Conservation (phyloP, 2,329 filamentous ascomycete genomes). For the Pestalotiopsis sp. region DNA sequence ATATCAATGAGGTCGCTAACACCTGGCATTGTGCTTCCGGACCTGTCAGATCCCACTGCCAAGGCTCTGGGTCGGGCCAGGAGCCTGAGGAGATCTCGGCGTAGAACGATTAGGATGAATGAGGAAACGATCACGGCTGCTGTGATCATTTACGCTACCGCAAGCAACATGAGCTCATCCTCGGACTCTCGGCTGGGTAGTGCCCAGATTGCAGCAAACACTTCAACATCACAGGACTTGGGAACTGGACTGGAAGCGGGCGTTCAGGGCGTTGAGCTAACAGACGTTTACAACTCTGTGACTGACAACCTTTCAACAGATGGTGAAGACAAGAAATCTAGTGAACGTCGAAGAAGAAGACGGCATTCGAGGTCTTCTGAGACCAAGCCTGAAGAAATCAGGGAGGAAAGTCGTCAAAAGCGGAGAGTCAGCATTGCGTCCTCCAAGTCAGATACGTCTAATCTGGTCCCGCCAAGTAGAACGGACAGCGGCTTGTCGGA, state of each 20-base stretch:
- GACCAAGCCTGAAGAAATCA: not conserved
- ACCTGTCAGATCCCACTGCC: conserved; percentile 6
- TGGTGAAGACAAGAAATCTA: conserved; percentile 14
- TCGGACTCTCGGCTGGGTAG: conserved; percentile 10
- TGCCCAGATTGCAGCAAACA: conserved; percentile 6
- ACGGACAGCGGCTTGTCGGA: conserved; percentile 10
- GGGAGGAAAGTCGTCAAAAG: conserved; percentile 8
- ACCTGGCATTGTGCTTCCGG: conserved; percentile 10
- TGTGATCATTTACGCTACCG: conserved; percentile 13
- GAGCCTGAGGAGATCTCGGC: conserved; percentile 9
- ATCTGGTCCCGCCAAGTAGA: conserved; percentile 9
- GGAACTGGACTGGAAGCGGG: conserved; percentile 5
- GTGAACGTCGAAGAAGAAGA: conserved; percentile 4
- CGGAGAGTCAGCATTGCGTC: conserved; percentile 11
- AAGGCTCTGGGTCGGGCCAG: conserved; percentile 8
- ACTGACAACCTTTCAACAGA: conserved; percentile 15
- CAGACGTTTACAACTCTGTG: conserved; percentile 13
- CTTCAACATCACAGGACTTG: not conserved
- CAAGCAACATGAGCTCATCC: conserved; percentile 8
- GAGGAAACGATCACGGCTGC: conserved; percentile 13
- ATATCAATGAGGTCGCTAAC: conserved; percentile 5
- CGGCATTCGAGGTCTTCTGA: conserved; percentile 9
- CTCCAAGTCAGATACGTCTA: conserved; percentile 10
- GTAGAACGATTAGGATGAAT: conserved; percentile 1
- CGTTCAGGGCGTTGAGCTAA: conserved; percentile 7